These are phyloP conservation scores for Ceratocystis huliohia DNA, from an alignment of 2,329 filamentous ascomycete species.

Conservation along the genomic window DNA sequence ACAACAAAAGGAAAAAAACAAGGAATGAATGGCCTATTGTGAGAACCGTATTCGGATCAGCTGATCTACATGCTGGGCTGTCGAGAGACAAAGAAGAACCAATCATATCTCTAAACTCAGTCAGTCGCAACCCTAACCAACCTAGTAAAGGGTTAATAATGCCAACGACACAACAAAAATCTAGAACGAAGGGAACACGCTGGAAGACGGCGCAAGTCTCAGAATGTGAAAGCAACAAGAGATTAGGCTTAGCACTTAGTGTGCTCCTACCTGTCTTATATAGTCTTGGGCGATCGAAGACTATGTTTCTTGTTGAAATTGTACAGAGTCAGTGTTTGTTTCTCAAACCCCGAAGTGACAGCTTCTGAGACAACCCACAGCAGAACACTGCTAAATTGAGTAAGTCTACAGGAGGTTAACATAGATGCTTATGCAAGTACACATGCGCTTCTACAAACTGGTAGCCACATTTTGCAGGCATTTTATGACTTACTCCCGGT, in stretches of 20 bases:
- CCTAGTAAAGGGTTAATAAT: background rate
- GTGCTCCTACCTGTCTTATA: background rate
- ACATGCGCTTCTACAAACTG: no score
- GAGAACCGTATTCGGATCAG: background rate
- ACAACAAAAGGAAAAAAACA: background rate
- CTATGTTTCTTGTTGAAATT: background rate
- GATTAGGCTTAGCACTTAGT: background rate
- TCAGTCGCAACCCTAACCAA: background rate
- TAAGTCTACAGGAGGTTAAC: background rate
- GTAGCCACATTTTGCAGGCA: no score
- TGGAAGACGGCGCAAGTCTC: background rate
- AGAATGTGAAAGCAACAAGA: background rate
- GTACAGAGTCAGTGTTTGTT: background rate
- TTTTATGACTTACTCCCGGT: no score
- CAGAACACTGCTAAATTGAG: no score
- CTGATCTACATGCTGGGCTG: background rate
- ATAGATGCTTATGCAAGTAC: background rate
- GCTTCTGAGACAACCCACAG: background rate
- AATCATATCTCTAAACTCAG: background rate
- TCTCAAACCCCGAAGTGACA: background rate
- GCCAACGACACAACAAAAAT: no score
- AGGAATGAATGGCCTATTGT: background rate
- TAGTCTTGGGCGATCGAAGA: constrained; percentile 6
- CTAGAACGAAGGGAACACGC: no score
- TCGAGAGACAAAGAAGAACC: background rate